These are phyloP conservation scores for Alternaria conjuncta DNA, from an alignment of 2,329 filamentous ascomycete species.

Conservation along the genomic window DNA sequence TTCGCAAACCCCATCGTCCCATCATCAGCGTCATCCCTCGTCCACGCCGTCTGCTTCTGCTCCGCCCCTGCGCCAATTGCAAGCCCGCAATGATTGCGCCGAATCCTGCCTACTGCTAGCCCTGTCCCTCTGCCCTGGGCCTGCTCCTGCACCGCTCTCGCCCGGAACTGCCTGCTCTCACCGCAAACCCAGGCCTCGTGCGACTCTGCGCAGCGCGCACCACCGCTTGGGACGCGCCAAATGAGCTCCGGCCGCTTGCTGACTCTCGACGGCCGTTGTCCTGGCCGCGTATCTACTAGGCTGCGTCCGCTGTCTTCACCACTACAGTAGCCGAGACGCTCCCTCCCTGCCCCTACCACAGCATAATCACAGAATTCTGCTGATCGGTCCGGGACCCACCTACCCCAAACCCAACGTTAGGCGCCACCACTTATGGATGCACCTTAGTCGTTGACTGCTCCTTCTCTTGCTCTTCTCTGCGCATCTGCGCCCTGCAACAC, in stretches of 20 bases:
- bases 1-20: constrained; percentile 5
- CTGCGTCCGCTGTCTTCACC: constrained; percentile 25
- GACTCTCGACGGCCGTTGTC: constrained; percentile 37
- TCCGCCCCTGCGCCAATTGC: constrained; percentile 12
- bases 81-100: constrained; percentile 29
- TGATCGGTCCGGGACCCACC: constrained; percentile 34
- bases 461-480: constrained; percentile 48
- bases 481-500: constrained; percentile 48
- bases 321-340: constrained; percentile 25
- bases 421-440: constrained; percentile 37
- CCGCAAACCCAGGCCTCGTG: constrained; percentile 17
- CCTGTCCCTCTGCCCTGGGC: constrained; percentile 17
- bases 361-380: constrained; percentile 33
- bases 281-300: constrained; percentile 34
- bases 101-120: constrained; percentile 25
- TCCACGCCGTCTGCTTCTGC: background rate
- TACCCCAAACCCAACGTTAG: constrained; percentile 28
- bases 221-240: constrained; percentile 33
- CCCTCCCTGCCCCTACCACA: constrained; percentile 24
- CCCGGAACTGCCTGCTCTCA: constrained; percentile 12
- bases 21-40: constrained; percentile 4
- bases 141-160: constrained; percentile 20
- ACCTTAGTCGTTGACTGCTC: constrained; percentile 29
- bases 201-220: constrained; percentile 20
- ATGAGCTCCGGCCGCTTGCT: constrained; percentile 34